Evolutionary conservation across 1,284 basidiomycete genomes (phyloP).

Genomic region (Tilletia horrida): DNA sequence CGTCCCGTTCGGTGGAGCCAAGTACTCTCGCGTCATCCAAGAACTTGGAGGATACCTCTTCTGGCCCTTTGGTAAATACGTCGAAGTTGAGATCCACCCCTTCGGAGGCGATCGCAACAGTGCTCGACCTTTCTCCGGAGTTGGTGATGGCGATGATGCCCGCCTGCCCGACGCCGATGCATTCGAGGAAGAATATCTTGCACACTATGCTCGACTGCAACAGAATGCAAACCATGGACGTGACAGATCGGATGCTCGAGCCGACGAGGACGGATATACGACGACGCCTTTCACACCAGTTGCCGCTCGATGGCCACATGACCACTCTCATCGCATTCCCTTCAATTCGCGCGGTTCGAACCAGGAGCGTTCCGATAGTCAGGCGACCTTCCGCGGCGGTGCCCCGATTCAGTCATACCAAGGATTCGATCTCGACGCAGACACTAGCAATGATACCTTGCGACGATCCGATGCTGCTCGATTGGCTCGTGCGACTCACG

Average conservation of each 20-base stretch:
- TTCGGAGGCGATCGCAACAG: constrained; percentile 37
- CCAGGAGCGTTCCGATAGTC: not conserved
- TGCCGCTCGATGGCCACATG: constrained; percentile 43
- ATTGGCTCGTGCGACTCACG: not conserved
- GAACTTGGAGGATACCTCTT: constrained; percentile 92
- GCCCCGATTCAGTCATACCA: not conserved
- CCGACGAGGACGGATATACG: constrained; percentile 3
- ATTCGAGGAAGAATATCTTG: constrained; percentile 16
- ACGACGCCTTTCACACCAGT: constrained; percentile 38
- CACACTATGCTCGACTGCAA: constrained; percentile 6
- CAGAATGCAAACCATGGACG: constrained; percentile 1
- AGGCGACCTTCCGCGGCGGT: constrained; percentile 8
- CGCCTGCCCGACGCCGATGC: constrained; percentile 15
- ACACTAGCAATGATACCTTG: constrained; percentile 1
- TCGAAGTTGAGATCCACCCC: constrained; percentile 68
- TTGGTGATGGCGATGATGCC: constrained; percentile 11
- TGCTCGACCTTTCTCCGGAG: constrained; percentile 10
- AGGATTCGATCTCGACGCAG: not conserved
- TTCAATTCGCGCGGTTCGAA: constrained; percentile 31
- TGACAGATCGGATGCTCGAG: not conserved
- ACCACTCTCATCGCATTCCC: constrained; percentile 36
- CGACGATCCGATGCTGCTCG: constrained; percentile 10
- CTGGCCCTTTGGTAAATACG: constrained; percentile 99
- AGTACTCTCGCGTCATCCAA: constrained; percentile 81
- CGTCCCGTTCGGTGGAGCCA: constrained; percentile 71